Evolutionary conservation across 2,329 filamentous ascomycete genomes (phyloP).

Genomic region (Ploettnerulaceae sp.): DNA sequence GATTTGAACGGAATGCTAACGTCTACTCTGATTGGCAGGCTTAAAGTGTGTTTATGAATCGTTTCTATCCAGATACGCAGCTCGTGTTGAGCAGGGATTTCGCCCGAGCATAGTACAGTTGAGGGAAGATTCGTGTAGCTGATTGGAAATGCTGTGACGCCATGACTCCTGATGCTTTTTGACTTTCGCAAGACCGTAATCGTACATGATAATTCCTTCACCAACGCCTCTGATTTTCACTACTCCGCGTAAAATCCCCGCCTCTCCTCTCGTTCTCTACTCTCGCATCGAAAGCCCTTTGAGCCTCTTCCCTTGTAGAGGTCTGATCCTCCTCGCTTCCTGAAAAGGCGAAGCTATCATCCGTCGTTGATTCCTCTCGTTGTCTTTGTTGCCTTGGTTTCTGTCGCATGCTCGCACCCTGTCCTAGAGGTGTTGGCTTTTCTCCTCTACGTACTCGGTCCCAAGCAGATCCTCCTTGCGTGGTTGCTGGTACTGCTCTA

Average conservation of each 20-base stretch:
- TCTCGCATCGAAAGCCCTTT: constrained; percentile 34
- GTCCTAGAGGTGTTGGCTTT: constrained; percentile 3
- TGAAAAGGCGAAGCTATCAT: constrained; percentile 27
- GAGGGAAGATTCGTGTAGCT: too few species aligned
- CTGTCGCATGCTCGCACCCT: constrained; percentile 2
- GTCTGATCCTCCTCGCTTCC: constrained; percentile 23
- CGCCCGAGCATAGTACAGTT: too few species aligned
- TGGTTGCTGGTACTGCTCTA: constrained; percentile 8
- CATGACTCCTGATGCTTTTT: too few species aligned
- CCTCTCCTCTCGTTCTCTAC: constrained; percentile 32
- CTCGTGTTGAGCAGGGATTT: too few species aligned
- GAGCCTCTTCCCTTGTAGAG: constrained; percentile 26
- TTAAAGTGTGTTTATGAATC: too few species aligned
- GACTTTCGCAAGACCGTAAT: too few species aligned
- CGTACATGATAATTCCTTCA: constrained; percentile 7
- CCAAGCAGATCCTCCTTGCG: constrained; percentile 30
- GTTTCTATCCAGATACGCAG: too few species aligned
- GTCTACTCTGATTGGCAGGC: too few species aligned
- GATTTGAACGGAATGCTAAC: too few species aligned
- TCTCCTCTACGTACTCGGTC: constrained; percentile 30
- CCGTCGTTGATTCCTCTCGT: constrained; percentile 7
- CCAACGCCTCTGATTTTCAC: constrained; percentile 26
- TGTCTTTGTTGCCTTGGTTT: constrained; percentile 17
- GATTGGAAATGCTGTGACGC: too few species aligned
- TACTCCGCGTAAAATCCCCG: constrained; percentile 26